These are phyloP conservation scores for Agastache rugosa DNA, from an alignment of 257 asterid genomes.

Conservation along the genomic window DNA sequence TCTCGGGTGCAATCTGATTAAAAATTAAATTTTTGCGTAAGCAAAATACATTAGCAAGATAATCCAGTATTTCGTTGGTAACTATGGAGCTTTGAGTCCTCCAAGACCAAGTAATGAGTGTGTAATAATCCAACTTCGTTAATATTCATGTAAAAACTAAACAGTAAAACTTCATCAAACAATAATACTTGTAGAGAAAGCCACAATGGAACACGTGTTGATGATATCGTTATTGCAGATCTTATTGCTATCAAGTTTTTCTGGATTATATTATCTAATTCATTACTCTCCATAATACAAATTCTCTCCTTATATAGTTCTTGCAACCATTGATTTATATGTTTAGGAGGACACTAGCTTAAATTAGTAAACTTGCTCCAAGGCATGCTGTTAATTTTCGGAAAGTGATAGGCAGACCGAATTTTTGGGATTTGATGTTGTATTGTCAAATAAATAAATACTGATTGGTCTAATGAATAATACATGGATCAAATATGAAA, in stretches of 20 bases:
- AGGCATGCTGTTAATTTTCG: neutral
- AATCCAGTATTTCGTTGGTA: neutral
- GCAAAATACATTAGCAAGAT: neutral
- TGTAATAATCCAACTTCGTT: neutral
- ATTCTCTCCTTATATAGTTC: neutral
- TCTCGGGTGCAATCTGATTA: neutral
- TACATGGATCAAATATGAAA: neutral
- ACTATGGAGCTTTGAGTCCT: neutral
- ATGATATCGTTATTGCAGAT: neutral
- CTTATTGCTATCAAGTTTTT: constrained; percentile 8
- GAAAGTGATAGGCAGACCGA: neutral
- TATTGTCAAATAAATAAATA: neutral
- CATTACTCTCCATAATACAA: neutral
- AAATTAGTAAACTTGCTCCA: no score
- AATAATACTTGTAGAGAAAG: neutral
- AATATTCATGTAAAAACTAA: neutral
- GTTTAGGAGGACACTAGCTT: neutral
- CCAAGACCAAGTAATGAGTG: neutral
- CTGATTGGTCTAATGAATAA: neutral
- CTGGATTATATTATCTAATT: neutral
- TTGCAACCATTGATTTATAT: neutral
- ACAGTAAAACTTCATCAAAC: neutral
- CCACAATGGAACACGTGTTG: neutral
- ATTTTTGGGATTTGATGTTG: neutral
- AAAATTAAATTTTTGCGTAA: constrained; percentile 2